Percentiles rank a stretch among this genome's conserved stretches.
These are phyloP conservation scores for Nitzschia palea DNA, from an alignment of 108 stramenopile genomes.

Conservation along the genomic window DNA sequence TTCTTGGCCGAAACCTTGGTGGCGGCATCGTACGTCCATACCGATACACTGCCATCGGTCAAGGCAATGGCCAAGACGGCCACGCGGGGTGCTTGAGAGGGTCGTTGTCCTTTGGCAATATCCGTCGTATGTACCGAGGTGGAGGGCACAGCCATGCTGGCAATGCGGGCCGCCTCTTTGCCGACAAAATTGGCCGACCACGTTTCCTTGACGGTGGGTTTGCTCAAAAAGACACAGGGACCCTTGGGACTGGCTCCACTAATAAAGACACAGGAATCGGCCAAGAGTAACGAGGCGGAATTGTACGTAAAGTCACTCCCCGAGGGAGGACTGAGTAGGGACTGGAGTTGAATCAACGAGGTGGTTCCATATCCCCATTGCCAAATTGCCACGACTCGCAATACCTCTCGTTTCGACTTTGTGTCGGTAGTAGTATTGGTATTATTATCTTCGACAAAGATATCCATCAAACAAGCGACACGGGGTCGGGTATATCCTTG, in stretches of 20 bases:
- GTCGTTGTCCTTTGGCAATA: not conserved
- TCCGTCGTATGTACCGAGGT: not conserved
- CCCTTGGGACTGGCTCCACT: constrained; percentile 54
- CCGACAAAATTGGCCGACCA: constrained; percentile 72
- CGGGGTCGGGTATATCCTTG: constrained; percentile 49
- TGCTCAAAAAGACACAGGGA: constrained; percentile 68
- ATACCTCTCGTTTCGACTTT: constrained; percentile 25
- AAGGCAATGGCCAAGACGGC: constrained; percentile 73
- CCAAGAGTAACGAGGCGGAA: constrained; percentile 50
- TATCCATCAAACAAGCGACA: constrained; percentile 60
- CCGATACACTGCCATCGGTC: constrained; percentile 63
- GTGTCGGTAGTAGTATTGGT: not conserved
- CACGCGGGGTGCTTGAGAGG: constrained; percentile 20
- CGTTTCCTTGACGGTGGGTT: constrained; percentile 66
- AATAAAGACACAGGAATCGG: constrained; percentile 78
- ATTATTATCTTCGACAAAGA: constrained; percentile 30
- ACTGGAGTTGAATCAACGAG: constrained; percentile 46
- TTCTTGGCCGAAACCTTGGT: constrained; percentile 21
- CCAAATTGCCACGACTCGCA: constrained; percentile 69
- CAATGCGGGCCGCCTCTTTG: constrained; percentile 32
- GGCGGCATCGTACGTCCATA: constrained; percentile 77
- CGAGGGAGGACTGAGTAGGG: constrained; percentile 54
- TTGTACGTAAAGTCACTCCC: constrained; percentile 62
- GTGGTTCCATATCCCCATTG: constrained; percentile 74
- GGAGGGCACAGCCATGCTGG: constrained; percentile 40